Conservation (phyloP, 352 stramenopile genomes). For the Globisporangium cederbergense region DNA sequence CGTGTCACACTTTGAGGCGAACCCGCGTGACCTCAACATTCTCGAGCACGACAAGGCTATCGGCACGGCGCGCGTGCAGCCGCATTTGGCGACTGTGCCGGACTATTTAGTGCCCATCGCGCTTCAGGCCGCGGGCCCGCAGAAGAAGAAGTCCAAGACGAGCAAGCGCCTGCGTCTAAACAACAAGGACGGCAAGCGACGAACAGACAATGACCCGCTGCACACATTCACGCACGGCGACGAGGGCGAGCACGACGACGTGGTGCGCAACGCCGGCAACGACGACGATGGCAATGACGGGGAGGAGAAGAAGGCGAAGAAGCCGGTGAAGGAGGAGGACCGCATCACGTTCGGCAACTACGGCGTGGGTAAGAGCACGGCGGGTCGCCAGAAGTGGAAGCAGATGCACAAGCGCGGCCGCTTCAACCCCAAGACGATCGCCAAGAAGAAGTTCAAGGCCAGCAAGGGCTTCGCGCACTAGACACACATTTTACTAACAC, state of each 20-base stretch:
- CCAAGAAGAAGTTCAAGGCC: conserved; percentile 82
- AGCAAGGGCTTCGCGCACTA: conserved; percentile 65
- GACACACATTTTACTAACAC: conserved; percentile 10
- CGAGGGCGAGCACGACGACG: conserved; percentile 36
- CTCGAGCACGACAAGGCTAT: conserved; percentile 96
- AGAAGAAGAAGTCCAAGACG: conserved; percentile 82
- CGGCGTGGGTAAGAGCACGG: conserved; percentile 90
- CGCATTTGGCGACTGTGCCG: conserved; percentile 94
- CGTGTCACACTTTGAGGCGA: conserved; percentile 96
- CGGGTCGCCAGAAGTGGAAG: conserved; percentile 95
- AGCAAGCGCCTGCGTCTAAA: conserved; percentile 52
- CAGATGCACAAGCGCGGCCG: conserved; percentile 86
- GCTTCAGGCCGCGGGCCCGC: conserved; percentile 85
- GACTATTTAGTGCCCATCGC: conserved; percentile 97
- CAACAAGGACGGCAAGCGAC: conserved; percentile 67
- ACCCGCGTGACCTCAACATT: conserved; percentile 93
- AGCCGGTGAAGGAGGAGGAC: conserved; percentile 64
- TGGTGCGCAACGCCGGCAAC: conserved; percentile 22
- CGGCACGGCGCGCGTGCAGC: conserved; percentile 91
- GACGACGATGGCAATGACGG: conserved; percentile 30
- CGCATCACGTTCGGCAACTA: conserved; percentile 89
- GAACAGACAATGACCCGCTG: conserved; percentile 96
- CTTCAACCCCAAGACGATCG: conserved; percentile 90
- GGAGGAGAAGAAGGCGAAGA: conserved; percentile 30
- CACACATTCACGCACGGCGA: conserved; percentile 90